Percentiles rank a stretch among this genome's conserved stretches.
Evolutionary conservation across 257 asterid genomes (phyloP).

Genomic region (Craterostigma plantagineum): DNA sequence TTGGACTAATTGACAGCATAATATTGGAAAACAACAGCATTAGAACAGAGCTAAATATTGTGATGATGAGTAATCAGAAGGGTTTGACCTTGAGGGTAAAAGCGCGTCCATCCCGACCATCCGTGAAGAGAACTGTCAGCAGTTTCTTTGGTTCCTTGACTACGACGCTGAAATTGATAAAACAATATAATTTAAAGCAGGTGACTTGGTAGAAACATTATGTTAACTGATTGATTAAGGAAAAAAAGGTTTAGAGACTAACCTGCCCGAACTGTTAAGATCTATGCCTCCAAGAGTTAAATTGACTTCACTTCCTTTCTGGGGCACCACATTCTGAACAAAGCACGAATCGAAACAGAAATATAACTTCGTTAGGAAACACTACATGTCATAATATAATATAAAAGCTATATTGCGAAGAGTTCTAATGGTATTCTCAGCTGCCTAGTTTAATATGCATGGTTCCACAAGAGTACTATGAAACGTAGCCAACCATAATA

Average conservation of each 20-base stretch:
- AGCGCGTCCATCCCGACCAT: slow-evolving; percentile 95
- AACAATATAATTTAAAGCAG: slow-evolving; percentile 8
- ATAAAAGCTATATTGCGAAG: background rate
- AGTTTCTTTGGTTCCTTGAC: slow-evolving; percentile 96
- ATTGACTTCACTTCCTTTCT: slow-evolving; percentile 72
- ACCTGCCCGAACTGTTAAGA: slow-evolving; percentile 99
- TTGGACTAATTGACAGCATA: background rate
- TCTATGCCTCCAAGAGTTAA: slow-evolving; percentile 99
- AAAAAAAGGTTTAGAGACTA: slow-evolving; percentile 19
- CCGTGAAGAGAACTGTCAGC: slow-evolving; percentile 80
- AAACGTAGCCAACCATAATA: no score
- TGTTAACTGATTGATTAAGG: slow-evolving; percentile 4
- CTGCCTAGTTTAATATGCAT: no score
- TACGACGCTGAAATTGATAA: slow-evolving; percentile 55
- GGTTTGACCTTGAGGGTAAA: slow-evolving; percentile 86
- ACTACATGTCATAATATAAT: background rate
- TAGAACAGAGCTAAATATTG: no score
- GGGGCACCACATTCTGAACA: slow-evolving; percentile 58
- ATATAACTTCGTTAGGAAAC: background rate
- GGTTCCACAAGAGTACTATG: no score
- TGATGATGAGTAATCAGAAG: no score
- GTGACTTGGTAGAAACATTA: slow-evolving; percentile 4
- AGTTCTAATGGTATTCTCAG: background rate
- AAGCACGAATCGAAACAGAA: background rate
- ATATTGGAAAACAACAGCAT: no score